Percentiles rank a stretch among this genome's conserved stretches.
Evolutionary conservation across 768 basidiomycete species (phyloP).

Genomic region (Arthromyces matolae): DNA sequence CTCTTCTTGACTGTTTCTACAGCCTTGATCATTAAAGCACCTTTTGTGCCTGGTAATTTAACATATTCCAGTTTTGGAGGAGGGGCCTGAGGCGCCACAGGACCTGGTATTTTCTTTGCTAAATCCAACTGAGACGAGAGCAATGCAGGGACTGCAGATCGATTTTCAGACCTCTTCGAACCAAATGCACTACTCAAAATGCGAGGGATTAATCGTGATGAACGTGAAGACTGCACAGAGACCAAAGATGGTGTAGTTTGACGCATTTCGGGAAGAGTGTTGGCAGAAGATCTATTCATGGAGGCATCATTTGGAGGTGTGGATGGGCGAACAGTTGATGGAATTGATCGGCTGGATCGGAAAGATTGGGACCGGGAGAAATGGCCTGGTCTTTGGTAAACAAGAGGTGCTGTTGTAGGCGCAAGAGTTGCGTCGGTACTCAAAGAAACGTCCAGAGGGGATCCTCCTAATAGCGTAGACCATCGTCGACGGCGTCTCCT

Average conservation of each 20-base stretch:
- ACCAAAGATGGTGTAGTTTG: slow-evolving; percentile 23
- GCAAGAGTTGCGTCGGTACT: slow-evolving; percentile 8
- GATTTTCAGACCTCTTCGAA: slow-evolving; percentile 57
- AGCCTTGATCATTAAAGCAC: slow-evolving; percentile 76
- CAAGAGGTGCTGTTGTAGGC: slow-evolving; percentile 24
- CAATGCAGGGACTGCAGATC: slow-evolving; percentile 32
- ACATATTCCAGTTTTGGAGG: slow-evolving; percentile 89
- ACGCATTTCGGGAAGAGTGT: slow-evolving; percentile 22
- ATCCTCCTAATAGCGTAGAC: slow-evolving; percentile 56
- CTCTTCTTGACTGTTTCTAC: slow-evolving; percentile 91
- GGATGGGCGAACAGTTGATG: slow-evolving; percentile 25
- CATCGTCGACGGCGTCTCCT: slow-evolving; percentile 59
- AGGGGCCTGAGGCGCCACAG: slow-evolving; percentile 47
- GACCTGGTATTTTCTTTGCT: slow-evolving; percentile 28
- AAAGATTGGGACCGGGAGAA: slow-evolving; percentile 40
- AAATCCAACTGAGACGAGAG: slow-evolving; percentile 41
- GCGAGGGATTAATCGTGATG: slow-evolving; percentile 66
- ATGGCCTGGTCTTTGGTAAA: slow-evolving; percentile 23
- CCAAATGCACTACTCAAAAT: slow-evolving; percentile 64
- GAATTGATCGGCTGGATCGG: slow-evolving; percentile 33
- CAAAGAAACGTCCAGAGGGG: slow-evolving; percentile 23
- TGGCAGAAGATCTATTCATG: slow-evolving; percentile 17
- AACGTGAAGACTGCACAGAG: slow-evolving; percentile 37
- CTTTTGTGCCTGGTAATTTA: slow-evolving; percentile 89
- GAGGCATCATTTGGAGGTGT: slow-evolving; percentile 23